Evolutionary conservation across 1,284 basidiomycete genomes (phyloP).

Genomic region (Ceratobasidium sp.): DNA sequence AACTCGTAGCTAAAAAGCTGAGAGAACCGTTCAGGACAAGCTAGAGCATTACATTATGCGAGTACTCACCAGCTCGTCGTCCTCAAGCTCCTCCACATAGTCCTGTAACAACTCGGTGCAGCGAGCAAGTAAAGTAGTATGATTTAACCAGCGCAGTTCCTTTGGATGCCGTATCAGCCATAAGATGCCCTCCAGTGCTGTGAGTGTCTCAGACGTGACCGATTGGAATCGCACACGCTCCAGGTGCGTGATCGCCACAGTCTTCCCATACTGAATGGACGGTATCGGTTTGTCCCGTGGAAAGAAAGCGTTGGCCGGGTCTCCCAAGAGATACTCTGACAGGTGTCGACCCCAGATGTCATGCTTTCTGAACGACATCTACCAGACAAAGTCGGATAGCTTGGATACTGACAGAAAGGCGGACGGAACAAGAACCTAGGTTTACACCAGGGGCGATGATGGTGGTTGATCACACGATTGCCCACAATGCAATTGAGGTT

Average conservation of each 20-base stretch:
- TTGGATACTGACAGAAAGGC: background rate
- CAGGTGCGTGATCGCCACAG: background rate
- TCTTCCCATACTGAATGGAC: background rate
- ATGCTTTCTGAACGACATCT: background rate
- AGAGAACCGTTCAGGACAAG: too few relatives aligned
- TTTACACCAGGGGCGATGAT: background rate
- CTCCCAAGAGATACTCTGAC: background rate
- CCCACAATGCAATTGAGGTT: too few relatives aligned
- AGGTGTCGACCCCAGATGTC: background rate
- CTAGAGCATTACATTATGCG: background rate
- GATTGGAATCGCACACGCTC: background rate
- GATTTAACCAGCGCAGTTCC: background rate
- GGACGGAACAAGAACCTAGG: background rate
- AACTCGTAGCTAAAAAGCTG: slow-evolving; percentile 28
- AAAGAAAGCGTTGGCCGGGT: slow-evolving; percentile 1
- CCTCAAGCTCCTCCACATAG: background rate
- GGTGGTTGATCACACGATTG: too few relatives aligned
- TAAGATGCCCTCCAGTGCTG: background rate
- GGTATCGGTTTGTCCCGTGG: background rate
- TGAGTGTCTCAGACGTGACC: background rate
- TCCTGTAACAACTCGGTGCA: slow-evolving; percentile 2
- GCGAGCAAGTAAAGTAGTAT: slow-evolving; percentile 1
- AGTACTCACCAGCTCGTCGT: background rate
- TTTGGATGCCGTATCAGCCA: slow-evolving; percentile 5
- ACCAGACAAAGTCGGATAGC: background rate